Evolutionary conservation across 805 yeast species (phyloP), one percentile per base, ranked within the genome.

Genomic region (Ogataea kodamae): DNA sequence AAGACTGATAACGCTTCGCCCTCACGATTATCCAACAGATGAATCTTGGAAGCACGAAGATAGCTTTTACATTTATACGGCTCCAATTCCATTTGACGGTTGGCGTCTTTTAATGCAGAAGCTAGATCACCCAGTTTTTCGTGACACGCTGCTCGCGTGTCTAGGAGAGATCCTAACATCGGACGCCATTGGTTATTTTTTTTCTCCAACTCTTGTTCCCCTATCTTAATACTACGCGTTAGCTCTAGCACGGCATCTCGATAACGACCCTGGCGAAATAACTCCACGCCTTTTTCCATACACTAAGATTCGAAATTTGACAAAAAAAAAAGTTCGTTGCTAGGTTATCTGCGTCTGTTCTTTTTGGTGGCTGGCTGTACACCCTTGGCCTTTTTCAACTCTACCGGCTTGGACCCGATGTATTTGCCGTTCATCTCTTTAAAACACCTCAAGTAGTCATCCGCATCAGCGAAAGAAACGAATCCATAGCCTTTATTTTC

Each of bases 361-460:
- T 18, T 51, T 5, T 29, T 61, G 3, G 60, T 55, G 2, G 49
- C 62, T 1, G 24, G 58, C 4, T 33, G 10, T 40, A 50, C 61
- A 5, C 71, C 56, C 40, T 67, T 76, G 0, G 90, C 89, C 39
- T 78, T 64, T 53, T 79, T 78, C 53, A 83, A 58, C 37, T 72
- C 78, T 17, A 83, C 76, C 0, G 92, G 92, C 48, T 79, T 79
- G 46, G 68, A 73, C 1, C 92, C 94, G 29, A 84, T 69, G 46
- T 79, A 81, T 50, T 81, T 80, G 16, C 86, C 85, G 51, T 83
- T 79, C 78, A 81, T 72, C 48, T 79, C 85, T 51, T 76, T 78
- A 57, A 79, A 83, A 3, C 89, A 87, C 32, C 64, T 59, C 35
- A 83, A 62, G 47, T 80, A 83, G 50, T 83, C 90, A 13, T 76